These are phyloP conservation scores for Nicotiana attenuata DNA, from an alignment of 257 asterid species.

Conservation along the genomic window DNA sequence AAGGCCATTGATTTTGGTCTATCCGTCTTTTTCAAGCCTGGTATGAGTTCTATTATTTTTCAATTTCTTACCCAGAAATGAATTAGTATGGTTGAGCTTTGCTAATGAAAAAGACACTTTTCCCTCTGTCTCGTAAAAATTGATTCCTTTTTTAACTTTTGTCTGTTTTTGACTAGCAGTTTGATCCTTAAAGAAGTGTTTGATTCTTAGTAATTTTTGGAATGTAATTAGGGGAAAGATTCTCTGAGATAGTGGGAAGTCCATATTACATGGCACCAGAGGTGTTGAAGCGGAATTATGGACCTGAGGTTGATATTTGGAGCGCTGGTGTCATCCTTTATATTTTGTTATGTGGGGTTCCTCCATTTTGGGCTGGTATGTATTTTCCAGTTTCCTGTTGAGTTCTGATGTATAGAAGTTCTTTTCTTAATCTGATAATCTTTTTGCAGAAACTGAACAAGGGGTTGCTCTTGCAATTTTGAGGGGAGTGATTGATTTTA, in stretches of 20 bases:
- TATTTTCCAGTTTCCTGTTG: not conserved
- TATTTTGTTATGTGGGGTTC: conserved; percentile 89
- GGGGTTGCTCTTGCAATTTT: conserved; percentile 91
- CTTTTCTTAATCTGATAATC: not conserved
- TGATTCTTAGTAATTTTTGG: not conserved
- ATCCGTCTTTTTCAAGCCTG: conserved; percentile 82
- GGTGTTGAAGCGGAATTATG: conserved; percentile 82
- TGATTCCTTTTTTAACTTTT: not conserved
- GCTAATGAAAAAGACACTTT: not conserved
- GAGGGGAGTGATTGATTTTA: conserved; percentile 76
- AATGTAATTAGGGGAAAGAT: conserved; percentile 50
- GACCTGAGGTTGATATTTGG: conserved; percentile 91
- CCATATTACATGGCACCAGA: conserved; percentile 97
- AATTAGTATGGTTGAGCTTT: not conserved
- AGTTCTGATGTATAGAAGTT: not conserved
- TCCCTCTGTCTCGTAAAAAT: not conserved
- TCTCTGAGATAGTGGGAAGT: conserved; percentile 90
- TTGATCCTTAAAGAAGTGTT: not conserved
- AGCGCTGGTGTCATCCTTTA: conserved; percentile 94
- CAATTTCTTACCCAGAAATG: not conserved
- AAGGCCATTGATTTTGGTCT: conserved; percentile 86
- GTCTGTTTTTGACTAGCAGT: not conserved
- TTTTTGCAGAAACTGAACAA: conserved; percentile 74
- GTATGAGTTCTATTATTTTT: conserved; percentile 21
- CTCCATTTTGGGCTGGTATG: conserved; percentile 98